Base-by-base conservation (phyloP, 345 rosid species). In the Clausena lansium region DNA sequence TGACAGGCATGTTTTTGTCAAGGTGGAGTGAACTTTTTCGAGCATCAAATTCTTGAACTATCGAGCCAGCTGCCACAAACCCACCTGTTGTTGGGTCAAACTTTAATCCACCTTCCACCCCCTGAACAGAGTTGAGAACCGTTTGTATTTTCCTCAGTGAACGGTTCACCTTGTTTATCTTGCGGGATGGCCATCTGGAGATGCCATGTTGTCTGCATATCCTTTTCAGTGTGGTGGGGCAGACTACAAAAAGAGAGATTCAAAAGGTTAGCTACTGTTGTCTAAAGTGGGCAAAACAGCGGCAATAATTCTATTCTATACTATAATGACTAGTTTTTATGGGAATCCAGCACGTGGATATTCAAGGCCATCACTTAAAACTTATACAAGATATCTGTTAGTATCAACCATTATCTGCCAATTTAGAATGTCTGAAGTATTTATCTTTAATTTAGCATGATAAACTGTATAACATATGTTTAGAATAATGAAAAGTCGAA, bases 191-290 rank as follows among this genome's bases (percentile, higher is more conserved):
- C 98, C 98, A 95, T 79, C 98, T 92, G 36, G 87, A 87, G 74
- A 95, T 92, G 28, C 98, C 98, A 58, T 93, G 98, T 76, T 92
- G 94, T 81, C 98, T 89, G 87, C 98, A 95, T 82, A 95, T 95
- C 81, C 98, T 89, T 88, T 95, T 93, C 80, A 93, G 80, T 8
- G 98, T 95, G 28, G 98, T 95, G 17, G 98, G 98, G 86, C 98
- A 93, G 81, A 95, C 98, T 95, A 84, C 7, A 61, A 62, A 67
- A 15, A 35, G 74, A 78, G 63, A 65, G 76, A 83, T 38, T 71
- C 27, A 64, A 75, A 76, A 73, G 3, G 67, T 64, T 28, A 74
- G 66, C 14, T n/a, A 33, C 28, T 4, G 25, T 24, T 27, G 28
- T 32, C 13, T 14, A 10, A 14, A 57, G n/a, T 45, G 19, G 9